Percentiles rank a stretch among this genome's conserved stretches.
Evolutionary conservation across 179 eudicot species (phyloP).

Genomic region (Pouteria campechiana): DNA sequence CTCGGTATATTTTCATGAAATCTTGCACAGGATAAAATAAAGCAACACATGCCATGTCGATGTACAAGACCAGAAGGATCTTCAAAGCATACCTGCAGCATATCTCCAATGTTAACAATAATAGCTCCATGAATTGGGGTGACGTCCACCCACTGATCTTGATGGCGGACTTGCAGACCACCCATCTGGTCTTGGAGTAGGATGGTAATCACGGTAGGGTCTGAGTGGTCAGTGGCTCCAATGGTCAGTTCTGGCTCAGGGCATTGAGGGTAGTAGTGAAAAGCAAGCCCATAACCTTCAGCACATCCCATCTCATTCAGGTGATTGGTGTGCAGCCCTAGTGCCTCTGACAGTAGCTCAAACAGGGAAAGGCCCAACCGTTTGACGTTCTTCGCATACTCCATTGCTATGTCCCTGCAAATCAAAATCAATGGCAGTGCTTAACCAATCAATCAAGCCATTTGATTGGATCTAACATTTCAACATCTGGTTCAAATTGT

Average conservation of each 20-base stretch:
- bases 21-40: too few relatives aligned
- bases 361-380: conserved; percentile 1
- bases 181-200: conserved; percentile 12
- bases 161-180: conserved; percentile 5
- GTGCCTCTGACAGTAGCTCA: conserved; percentile 7
- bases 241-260: conserved; percentile 8
- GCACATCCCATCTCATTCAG: conserved; percentile 7
- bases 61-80: too few relatives aligned
- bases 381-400: conserved; percentile 8
- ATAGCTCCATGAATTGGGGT: conserved; percentile 5
- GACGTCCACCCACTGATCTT: conserved; percentile 7
- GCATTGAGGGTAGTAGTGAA: conserved; percentile 10
- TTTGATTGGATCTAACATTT: too few relatives aligned
- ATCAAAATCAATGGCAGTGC: too few relatives aligned
- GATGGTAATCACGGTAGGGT: conserved; percentile 5
- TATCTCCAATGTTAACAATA: conserved; percentile 7
- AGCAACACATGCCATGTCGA: too few relatives aligned
- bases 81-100: conserved; percentile 7
- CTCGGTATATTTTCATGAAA: too few relatives aligned
- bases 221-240: conserved; percentile 3
- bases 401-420: conserved; percentile 8
- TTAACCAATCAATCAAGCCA: too few relatives aligned
- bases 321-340: conserved; percentile 5
- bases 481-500: too few relatives aligned
- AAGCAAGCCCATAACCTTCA: not conserved